A percentile compares a stretch with the other conserved stretches of the same genome.
Evolutionary conservation across 495 filamentous ascomycete genomes (phyloP).

Genomic region (Penicillium psychrofluorescens): DNA sequence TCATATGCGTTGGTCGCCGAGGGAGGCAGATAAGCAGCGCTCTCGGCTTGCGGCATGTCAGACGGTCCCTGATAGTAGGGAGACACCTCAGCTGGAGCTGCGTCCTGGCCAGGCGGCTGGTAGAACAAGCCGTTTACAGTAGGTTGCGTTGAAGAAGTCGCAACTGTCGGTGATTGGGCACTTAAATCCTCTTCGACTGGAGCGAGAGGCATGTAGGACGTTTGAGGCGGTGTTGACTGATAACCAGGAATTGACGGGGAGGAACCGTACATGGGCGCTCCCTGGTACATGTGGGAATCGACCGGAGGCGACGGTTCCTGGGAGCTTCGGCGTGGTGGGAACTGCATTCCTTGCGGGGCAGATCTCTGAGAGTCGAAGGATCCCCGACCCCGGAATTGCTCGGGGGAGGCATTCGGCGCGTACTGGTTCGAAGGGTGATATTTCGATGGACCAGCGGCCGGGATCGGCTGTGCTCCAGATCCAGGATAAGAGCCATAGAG

Average conservation of each 20-base stretch:
- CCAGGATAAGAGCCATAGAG: slow-evolving; percentile 58
- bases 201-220: slow-evolving; percentile 41
- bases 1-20: slow-evolving; percentile 3
- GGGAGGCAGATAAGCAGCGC: slow-evolving; percentile 7
- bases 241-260: slow-evolving; percentile 27
- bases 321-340: slow-evolving; percentile 32
- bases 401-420: slow-evolving; percentile 41
- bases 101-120: slow-evolving; percentile 13
- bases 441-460: slow-evolving; percentile 45
- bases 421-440: slow-evolving; percentile 55
- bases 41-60: slow-evolving; percentile 13
- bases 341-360: slow-evolving; percentile 19
- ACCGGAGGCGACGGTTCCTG: slow-evolving; percentile 30
- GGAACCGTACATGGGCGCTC: slow-evolving; percentile 25
- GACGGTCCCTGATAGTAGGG: slow-evolving; percentile 20
- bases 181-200: slow-evolving; percentile 36
- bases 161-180: slow-evolving; percentile 20
- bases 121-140: slow-evolving; percentile 21
- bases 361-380: slow-evolving; percentile 44
- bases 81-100: slow-evolving; percentile 4
- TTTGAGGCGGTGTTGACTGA: slow-evolving; percentile 42
- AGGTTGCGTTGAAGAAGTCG: slow-evolving; percentile 10
- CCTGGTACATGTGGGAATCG: slow-evolving; percentile 26
- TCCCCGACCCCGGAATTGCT: slow-evolving; percentile 36
- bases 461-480: slow-evolving; percentile 24